Base-by-base conservation (phyloP, 2,329 filamentous ascomycete species). In the Arthrobotrys sinensis region DNA sequence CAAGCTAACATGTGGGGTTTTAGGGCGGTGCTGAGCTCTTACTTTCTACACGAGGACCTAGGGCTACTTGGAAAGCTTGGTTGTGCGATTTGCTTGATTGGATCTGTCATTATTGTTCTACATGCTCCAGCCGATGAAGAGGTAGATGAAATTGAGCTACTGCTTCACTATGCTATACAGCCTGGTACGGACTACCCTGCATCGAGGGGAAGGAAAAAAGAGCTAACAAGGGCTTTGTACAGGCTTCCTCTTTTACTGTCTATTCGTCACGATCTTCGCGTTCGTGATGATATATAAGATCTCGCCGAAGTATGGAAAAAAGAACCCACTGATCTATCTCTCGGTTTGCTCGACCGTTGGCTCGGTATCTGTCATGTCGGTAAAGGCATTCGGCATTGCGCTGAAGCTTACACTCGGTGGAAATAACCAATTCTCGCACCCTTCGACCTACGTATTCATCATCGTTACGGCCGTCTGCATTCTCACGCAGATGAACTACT, bases 401-500 rank as follows among this genome's bases (percentile, higher is more conserved):
- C 88, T 99, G 81, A 99, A 99, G 86, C 90, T 99, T 83, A 98
- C 95, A 0, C 90, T 99, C 81, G 90, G 89, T 57, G 96, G 95
- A 67, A 92, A 96, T 85, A 99, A 99, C 85, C 96, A 99, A 85
- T 97, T 99, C 85, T 90, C 90, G 4, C 93, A 97, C 82, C 93
- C 96, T 1, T 97, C 94, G 62, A 99, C 96, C 76, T 99, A 99
- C 82, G 94, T 97, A 80, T 99, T 99, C 84, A 91, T 95, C 85
- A 97, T 99, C 81, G 90, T 98, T 80, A 96, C 94, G 0, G 88
- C 88, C 2, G 93, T 97, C 80, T 99, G 96, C 87, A 98, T 99
- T 83, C 85, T 99, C 81, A 97, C 94, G 7, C 96, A 99, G 87
- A 98, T 99, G 96, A 99, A 99, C 85, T 99, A 99, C 85, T 97